phyloP scores from a whole-genome alignment of 73 alveolate species.

The Uronychia binucleata region DNA sequence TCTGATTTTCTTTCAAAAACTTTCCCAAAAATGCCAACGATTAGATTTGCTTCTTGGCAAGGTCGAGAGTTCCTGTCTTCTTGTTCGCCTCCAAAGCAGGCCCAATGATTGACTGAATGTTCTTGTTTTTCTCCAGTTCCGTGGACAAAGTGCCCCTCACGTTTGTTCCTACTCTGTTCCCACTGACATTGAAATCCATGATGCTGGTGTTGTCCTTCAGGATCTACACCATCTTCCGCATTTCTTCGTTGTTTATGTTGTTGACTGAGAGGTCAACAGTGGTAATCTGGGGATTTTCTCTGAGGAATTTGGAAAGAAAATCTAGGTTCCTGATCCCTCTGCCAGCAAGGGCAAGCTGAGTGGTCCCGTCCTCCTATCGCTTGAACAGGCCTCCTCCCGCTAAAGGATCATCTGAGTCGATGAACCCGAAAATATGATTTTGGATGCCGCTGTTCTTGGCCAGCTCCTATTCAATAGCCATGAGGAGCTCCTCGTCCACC shows the following conservation, averaged over 20 bases:
- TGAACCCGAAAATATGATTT: neutral
- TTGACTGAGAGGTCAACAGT: constrained; percentile 3
- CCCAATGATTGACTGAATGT: neutral
- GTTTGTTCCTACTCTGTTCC: constrained; percentile 1
- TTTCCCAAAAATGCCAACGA: constrained; percentile 13
- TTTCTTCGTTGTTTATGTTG: constrained; percentile 5
- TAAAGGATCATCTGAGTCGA: neutral
- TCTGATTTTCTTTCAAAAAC: constrained; percentile 4
- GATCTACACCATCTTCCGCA: neutral
- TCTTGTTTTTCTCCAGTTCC: neutral
- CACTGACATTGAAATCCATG: neutral
- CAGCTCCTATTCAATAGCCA: neutral
- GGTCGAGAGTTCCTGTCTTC: neutral
- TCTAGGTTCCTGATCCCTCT: constrained; percentile 22
- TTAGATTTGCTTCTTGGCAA: constrained; percentile 5
- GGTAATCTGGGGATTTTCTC: constrained; percentile 25
- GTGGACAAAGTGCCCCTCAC: neutral
- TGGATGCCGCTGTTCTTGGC: neutral
- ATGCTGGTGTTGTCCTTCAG: neutral
- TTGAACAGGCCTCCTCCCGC: neutral
- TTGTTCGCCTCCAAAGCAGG: constrained; percentile 1
- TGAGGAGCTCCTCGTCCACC: neutral
- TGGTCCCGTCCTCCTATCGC: neutral
- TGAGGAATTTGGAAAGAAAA: constrained; percentile 17
- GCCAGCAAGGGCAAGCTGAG: constrained; percentile 12